Base-by-base conservation (phyloP, 495 filamentous ascomycete species). In the Barbatosphaeria neglecta region DNA sequence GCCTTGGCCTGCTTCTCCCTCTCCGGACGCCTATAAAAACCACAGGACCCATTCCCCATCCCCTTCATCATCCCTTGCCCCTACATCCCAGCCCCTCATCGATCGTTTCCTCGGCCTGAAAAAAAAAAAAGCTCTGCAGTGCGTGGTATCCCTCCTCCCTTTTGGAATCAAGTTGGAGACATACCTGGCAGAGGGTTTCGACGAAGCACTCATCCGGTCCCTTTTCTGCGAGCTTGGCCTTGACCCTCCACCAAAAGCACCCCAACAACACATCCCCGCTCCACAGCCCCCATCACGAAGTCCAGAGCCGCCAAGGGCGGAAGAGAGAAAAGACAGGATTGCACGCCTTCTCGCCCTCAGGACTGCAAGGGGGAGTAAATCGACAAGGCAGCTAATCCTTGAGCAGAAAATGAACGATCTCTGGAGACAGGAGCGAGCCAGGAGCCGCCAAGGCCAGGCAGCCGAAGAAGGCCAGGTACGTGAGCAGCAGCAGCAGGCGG, bases 241-340 rank as follows among this genome's bases (percentile, higher is more conserved):
- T 2, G 67, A 68, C 43, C 28, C 47, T 2, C 45, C 22, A 18
- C 20, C 28, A 19, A 15, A 31, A 22, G 25, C 44, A 18, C 1
- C 25, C 25, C 41, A 31, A 8, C 24, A 9, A 22, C 22, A 49
- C 53, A 24, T 25, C 31, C 48, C 38, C 28, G 42, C 2, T 28
- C 22, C 38, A 49, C 33, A 28, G 22, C 27, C 18, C 41, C 3
- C 38, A 41, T 18, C 46, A 8, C 15, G 51, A 43, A 39, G 37
- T 45, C 10, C 65, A 57, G 43, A 53, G 15, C 52, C 58, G 6
- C 50, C 48, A 4, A 80, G 77, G 51, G 72, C 77, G 7, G 67
- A 87, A 54, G 82, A 86, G 52, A 74, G 85, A 23, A 87, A 87
- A 51, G 83, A 87, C 49, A 74, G 85, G 35, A 86, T 86, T 54